Conservation (phyloP, 352 stramenopile species). For the Phytophthora idaei region DNA sequence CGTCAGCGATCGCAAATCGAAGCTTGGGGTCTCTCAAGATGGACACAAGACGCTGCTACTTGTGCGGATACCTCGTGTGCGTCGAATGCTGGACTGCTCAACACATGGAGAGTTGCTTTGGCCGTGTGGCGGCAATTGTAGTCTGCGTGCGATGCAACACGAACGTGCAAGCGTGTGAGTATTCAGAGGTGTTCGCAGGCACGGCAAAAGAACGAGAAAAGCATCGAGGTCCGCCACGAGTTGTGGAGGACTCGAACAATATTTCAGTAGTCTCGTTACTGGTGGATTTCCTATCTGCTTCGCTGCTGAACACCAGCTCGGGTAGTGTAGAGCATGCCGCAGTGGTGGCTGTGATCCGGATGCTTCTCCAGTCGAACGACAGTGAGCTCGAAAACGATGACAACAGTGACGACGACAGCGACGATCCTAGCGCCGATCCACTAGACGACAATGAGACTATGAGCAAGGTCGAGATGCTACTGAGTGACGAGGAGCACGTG, state of each 20-base stretch:
- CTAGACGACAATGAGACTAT: neutral
- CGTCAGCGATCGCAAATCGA: neutral
- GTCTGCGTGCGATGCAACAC: constrained; percentile 22
- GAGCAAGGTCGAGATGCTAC: constrained; percentile 2
- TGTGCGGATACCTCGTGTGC: constrained; percentile 37
- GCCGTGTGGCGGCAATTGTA: constrained; percentile 26
- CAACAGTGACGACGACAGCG: neutral
- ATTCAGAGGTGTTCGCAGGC: neutral
- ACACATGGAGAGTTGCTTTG: constrained; percentile 28
- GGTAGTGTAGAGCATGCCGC: neutral
- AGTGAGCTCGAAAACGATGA: neutral
- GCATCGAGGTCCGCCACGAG: neutral
- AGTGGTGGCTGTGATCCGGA: neutral
- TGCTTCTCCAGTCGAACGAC: neutral
- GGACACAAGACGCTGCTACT: constrained; percentile 32
- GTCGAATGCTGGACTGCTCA: constrained; percentile 14
- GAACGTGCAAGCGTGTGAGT: neutral
- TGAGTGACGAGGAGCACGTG: constrained; percentile 13
- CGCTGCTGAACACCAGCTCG: neutral
- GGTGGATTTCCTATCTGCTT: neutral
- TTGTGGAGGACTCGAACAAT: neutral
- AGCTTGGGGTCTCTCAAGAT: neutral
- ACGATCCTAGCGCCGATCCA: neutral
- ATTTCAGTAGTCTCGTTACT: neutral
- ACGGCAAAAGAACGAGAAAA: neutral